These are phyloP conservation scores for Diddensiella transvaalensis DNA, from an alignment of 805 yeast species.

Conservation along the genomic window DNA sequence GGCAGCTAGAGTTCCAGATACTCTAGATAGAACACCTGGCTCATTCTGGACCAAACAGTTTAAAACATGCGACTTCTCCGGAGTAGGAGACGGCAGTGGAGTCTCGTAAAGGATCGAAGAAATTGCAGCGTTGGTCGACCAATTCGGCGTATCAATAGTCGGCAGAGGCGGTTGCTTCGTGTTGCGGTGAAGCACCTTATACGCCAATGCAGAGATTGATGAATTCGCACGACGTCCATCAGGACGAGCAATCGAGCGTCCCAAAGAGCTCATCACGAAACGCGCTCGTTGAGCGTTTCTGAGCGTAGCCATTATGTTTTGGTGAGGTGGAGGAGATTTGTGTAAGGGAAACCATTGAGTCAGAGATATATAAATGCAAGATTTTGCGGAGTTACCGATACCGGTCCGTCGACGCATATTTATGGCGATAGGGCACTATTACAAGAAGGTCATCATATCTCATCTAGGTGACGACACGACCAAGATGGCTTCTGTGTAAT, in stretches of 20 bases:
- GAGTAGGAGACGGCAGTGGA: constrained; percentile 54
- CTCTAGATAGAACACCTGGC: constrained; percentile 93
- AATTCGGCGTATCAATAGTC: constrained; percentile 84
- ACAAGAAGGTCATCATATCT: too few species aligned
- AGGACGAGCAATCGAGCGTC: constrained; percentile 3
- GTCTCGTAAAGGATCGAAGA: constrained; percentile 93
- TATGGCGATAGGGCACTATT: too few species aligned
- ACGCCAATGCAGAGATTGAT: constrained; percentile 91
- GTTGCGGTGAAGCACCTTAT: constrained; percentile 85
- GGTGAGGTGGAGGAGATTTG: background rate
- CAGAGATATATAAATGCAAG: background rate
- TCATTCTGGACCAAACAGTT: constrained; percentile 98
- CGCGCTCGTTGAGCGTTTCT: background rate
- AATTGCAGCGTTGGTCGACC: constrained; percentile 97
- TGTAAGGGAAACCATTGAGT: background rate
- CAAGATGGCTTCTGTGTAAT: too few species aligned
- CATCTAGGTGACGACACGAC: too few species aligned
- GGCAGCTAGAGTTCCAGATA: constrained; percentile 94
- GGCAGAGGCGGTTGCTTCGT: constrained; percentile 87
- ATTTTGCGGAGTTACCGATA: background rate
- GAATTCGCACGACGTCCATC: constrained; percentile 19
- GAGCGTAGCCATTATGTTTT: background rate
- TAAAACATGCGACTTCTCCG: constrained; percentile 80
- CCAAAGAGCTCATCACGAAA: background rate
- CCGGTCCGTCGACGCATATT: too few species aligned